These are phyloP conservation scores for Turnera subulata DNA, from an alignment of 345 rosid genomes.

Conservation along the genomic window DNA sequence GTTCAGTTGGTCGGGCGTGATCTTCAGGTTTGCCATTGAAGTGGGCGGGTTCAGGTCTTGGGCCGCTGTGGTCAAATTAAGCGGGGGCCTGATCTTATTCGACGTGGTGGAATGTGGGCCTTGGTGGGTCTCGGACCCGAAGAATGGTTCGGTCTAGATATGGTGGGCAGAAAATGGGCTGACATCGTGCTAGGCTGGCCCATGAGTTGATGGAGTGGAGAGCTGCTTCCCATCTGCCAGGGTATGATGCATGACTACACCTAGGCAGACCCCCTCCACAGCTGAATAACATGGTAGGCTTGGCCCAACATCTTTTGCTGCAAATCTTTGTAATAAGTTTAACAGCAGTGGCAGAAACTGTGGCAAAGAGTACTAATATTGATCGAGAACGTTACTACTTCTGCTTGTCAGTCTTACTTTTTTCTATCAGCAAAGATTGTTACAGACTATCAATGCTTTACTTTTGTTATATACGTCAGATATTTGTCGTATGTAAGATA, in stretches of 20 bases:
- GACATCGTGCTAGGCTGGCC: constrained; percentile 4
- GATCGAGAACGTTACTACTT: no score
- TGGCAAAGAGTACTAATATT: no score
- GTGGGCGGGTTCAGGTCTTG: background rate
- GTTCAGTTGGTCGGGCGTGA: background rate
- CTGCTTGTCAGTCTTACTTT: no score
- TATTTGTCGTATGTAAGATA: no score
- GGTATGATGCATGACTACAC: constrained; percentile 1
- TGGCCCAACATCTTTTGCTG: no score
- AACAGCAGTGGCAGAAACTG: no score
- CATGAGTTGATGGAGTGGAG: constrained; percentile 4
- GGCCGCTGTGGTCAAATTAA: background rate
- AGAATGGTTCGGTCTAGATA: constrained; percentile 10
- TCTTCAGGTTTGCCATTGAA: background rate
- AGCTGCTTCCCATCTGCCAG: constrained; percentile 1
- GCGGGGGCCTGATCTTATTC: background rate
- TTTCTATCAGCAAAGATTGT: no score
- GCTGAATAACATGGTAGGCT: no score
- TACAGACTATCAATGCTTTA: no score
- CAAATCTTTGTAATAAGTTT: no score
- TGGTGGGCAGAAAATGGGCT: background rate
- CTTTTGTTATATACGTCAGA: no score
- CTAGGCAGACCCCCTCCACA: constrained; percentile 19
- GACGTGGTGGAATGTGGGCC: background rate
- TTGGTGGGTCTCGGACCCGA: background rate